Evolutionary conservation across 768 basidiomycete species (phyloP).

Genomic region (Rhizopogon vesiculosus): DNA sequence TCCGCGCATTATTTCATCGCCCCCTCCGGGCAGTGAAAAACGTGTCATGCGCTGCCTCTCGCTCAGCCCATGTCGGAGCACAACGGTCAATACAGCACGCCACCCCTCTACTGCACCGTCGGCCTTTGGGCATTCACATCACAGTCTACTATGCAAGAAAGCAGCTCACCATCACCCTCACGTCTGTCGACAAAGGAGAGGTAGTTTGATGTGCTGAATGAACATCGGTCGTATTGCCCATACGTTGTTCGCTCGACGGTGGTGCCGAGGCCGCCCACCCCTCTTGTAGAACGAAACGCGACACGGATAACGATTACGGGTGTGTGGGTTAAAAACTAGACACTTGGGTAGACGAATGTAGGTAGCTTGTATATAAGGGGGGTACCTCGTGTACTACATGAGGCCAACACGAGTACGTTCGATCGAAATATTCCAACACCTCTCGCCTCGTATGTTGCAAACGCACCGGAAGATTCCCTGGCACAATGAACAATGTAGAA

Average conservation of each 20-base stretch:
- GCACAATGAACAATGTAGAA: conserved; percentile 65
- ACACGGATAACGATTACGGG: too few relatives aligned
- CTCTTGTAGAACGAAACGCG: too few relatives aligned
- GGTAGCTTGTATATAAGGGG: too few relatives aligned
- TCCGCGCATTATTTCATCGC: conserved; percentile 26
- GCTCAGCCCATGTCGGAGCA: conserved; percentile 61
- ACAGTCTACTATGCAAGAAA: too few relatives aligned
- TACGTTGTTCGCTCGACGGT: conserved; percentile 69
- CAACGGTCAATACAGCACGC: conserved; percentile 69
- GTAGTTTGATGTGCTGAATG: conserved; percentile 38
- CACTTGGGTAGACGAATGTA: too few relatives aligned
- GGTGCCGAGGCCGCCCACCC: conserved; percentile 49
- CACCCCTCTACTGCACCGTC: conserved; percentile 60
- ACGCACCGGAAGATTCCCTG: too few relatives aligned
- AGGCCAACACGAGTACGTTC: too few relatives aligned
- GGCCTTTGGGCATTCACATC: conserved; percentile 60
- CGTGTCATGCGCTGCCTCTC: conserved; percentile 45
- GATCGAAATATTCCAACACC: too few relatives aligned
- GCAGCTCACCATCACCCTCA: too few relatives aligned
- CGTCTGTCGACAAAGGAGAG: conserved; percentile 11
- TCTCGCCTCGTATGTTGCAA: too few relatives aligned
- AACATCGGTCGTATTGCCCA: conserved; percentile 85
- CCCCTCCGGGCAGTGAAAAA: conserved; percentile 13
- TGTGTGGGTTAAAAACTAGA: too few relatives aligned
- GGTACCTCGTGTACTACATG: too few relatives aligned